Conservation (phyloP, 2,329 filamentous ascomycete species). For the Clonostachys solani region DNA sequence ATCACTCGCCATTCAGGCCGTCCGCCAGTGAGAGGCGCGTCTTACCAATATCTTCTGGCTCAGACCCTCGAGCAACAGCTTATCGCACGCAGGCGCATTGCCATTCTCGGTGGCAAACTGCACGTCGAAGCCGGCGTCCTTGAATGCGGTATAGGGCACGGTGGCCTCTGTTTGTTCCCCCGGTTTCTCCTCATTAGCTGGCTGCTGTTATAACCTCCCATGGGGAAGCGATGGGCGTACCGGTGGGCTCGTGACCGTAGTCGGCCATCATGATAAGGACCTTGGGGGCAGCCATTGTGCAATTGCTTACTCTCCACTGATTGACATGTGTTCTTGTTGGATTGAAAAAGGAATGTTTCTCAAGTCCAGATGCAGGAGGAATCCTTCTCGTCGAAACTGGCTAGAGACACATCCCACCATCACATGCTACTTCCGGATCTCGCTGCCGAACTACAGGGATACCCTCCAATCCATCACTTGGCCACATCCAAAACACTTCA, state of each 20-base stretch:
- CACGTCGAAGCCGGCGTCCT: slow-evolving; percentile 39
- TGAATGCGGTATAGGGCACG: slow-evolving; percentile 42
- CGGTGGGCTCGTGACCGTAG: slow-evolving; percentile 51
- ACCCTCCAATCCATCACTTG: too few species aligned
- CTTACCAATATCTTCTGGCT: slow-evolving; percentile 43
- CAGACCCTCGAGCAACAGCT: slow-evolving; percentile 41
- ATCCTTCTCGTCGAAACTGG: too few species aligned
- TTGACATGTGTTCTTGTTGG: too few species aligned
- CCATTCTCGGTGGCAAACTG: slow-evolving; percentile 46
- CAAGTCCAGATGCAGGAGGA: slow-evolving; percentile 3
- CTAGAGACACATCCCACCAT: too few species aligned
- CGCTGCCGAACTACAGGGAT: too few species aligned
- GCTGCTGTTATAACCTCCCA: not conserved
- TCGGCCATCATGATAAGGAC: slow-evolving; percentile 47
- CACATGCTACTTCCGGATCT: too few species aligned
- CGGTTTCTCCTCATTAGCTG: not conserved
- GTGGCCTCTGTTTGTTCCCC: slow-evolving; percentile 34
- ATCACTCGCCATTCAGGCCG: not conserved
- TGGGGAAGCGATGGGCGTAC: slow-evolving; percentile 17
- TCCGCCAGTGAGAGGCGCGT: not conserved
- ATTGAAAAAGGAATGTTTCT: too few species aligned
- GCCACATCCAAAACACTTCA: too few species aligned
- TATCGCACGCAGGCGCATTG: slow-evolving; percentile 39
- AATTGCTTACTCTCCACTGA: too few species aligned
- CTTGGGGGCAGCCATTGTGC: slow-evolving; percentile 12